Evolutionary conservation across 805 yeast genomes (phyloP).

Genomic region (Schwanniomyces occidentalis): DNA sequence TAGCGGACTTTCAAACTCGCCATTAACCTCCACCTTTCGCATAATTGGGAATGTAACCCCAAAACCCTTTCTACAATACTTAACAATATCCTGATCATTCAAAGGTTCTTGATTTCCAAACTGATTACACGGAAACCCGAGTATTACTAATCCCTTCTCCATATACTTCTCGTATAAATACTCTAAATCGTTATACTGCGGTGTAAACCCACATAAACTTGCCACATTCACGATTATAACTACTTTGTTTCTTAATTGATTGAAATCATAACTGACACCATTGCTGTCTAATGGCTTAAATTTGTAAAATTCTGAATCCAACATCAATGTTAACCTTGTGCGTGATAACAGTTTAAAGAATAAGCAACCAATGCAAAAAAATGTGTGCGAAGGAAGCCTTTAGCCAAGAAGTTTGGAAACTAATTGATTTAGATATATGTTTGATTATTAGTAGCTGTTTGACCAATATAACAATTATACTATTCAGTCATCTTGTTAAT

Average conservation of each 20-base stretch:
- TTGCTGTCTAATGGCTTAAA: no score
- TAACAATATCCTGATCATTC: slow-evolving; percentile 37
- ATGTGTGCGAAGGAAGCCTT: no score
- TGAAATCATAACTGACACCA: no score
- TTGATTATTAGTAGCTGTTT: no score
- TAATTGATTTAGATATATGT: no score
- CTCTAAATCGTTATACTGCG: slow-evolving; percentile 76
- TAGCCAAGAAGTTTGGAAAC: no score
- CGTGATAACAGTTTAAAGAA: no score
- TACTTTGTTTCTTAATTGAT: slow-evolving; percentile 70
- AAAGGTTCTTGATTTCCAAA: slow-evolving; percentile 82
- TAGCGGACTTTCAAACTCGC: slow-evolving; percentile 28
- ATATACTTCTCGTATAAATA: slow-evolving; percentile 63
- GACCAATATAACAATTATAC: no score
- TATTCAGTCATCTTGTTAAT: no score
- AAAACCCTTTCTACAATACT: slow-evolving; percentile 19
- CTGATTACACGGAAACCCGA: slow-evolving; percentile 93
- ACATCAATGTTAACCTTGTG: no score
- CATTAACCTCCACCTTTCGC: slow-evolving; percentile 39
- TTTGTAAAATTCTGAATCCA: no score
- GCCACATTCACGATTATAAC: slow-evolving; percentile 87
- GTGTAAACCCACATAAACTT: slow-evolving; percentile 74
- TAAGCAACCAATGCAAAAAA: no score
- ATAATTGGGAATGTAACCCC: slow-evolving; percentile 40
- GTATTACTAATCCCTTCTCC: slow-evolving; percentile 60